Evolutionary conservation across 495 filamentous ascomycete species (phyloP).

Genomic region (Ramalina peruviana): DNA sequence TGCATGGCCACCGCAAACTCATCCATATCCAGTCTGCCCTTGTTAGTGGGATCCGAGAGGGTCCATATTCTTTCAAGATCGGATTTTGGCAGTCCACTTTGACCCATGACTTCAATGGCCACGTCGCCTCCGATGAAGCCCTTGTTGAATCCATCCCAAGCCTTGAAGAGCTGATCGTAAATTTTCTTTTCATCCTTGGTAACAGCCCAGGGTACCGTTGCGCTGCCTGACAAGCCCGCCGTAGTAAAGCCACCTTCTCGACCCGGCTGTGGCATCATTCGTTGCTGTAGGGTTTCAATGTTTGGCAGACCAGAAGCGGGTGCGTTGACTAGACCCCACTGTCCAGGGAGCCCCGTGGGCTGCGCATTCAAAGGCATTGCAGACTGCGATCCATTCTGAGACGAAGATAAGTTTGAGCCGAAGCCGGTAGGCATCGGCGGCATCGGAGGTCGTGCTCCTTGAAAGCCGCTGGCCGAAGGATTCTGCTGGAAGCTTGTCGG

Average conservation of each 20-base stretch:
- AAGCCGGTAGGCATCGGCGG: slow-evolving; percentile 90
- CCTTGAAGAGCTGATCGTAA: slow-evolving; percentile 89
- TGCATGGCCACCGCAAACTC: slow-evolving; percentile 99
- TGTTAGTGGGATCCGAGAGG: slow-evolving; percentile 82
- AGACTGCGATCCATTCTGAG: slow-evolving; percentile 41
- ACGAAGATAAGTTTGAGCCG: slow-evolving; percentile 48
- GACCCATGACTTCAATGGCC: slow-evolving; percentile 93
- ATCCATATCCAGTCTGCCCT: slow-evolving; percentile 86
- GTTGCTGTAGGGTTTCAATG: slow-evolving; percentile 82
- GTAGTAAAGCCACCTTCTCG: slow-evolving; percentile 89
- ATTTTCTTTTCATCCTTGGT: slow-evolving; percentile 98
- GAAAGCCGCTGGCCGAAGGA: slow-evolving; percentile 49
- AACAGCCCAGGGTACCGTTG: slow-evolving; percentile 93
- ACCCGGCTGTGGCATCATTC: slow-evolving; percentile 96
- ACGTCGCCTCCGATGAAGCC: slow-evolving; percentile 88
- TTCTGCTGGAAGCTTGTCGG: slow-evolving; percentile 36
- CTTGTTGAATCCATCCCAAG: slow-evolving; percentile 92
- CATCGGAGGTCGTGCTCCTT: slow-evolving; percentile 74
- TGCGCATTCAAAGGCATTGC: slow-evolving; percentile 62
- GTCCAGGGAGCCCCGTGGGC: slow-evolving; percentile 89
- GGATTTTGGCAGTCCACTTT: slow-evolving; percentile 80
- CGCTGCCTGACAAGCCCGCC: slow-evolving; percentile 77
- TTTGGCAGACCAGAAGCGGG: slow-evolving; percentile 83
- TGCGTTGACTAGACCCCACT: slow-evolving; percentile 96
- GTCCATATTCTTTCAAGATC: slow-evolving; percentile 95